Evolutionary conservation across 495 filamentous ascomycete species (phyloP).

Genomic region (Neurospora sp.): DNA sequence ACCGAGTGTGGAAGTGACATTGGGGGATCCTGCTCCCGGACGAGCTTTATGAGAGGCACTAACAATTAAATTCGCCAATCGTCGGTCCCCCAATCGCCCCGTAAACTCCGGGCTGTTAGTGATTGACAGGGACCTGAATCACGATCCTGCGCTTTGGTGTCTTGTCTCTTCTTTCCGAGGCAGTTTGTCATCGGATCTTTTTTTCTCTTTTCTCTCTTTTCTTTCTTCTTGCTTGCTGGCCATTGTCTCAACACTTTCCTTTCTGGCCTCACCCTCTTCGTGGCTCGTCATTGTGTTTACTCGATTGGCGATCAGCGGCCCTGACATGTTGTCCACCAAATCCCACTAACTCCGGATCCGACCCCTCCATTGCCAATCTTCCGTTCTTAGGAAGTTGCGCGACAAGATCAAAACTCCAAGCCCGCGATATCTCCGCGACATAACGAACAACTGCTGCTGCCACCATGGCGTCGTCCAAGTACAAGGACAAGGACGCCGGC

Average conservation of each 20-base stretch:
- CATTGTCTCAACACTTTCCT: neutral
- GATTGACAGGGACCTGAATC: neutral
- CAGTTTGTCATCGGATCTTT: neutral
- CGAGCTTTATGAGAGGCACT: neutral
- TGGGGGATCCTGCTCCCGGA: neutral
- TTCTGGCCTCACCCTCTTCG: neutral
- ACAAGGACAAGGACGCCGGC: constrained; percentile 66
- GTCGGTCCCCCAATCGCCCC: neutral
- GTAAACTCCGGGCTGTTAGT: neutral
- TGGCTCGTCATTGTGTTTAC: neutral
- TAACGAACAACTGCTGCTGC: neutral
- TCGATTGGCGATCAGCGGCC: neutral
- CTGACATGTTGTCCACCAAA: neutral
- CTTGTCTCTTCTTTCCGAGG: neutral
- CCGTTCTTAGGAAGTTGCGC: neutral
- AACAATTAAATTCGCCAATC: neutral
- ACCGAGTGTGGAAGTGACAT: neutral
- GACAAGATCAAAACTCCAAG: neutral
- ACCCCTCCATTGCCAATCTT: neutral
- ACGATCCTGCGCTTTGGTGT: neutral
- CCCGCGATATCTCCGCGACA: neutral
- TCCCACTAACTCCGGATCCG: neutral
- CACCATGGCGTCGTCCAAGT: constrained; percentile 46
- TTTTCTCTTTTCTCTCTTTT: neutral
- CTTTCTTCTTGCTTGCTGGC: neutral